Base-by-base conservation (phyloP, 306 rosid genomes). In the Pueraria montana region DNA sequence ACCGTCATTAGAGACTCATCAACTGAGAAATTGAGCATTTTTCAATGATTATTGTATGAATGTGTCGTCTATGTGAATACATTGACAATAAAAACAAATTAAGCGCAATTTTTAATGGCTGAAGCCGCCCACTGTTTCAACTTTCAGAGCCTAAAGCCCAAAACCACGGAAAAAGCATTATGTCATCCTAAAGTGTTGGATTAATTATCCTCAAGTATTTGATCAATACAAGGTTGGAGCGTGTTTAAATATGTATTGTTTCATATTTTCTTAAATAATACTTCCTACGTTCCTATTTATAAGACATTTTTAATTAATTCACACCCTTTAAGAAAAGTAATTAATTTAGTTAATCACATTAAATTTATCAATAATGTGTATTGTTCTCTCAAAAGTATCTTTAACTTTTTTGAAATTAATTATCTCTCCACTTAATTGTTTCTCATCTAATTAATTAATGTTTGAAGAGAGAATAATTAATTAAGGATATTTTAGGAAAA, bases 91-190 rank as follows among this genome's bases (percentile, higher is more conserved):
- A 38, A 74, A 40, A 11, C n/a, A 42, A 61, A 50, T 13, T 55
- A 42, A 73, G 36, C 46, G 55, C 66, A 69, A 8, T 84, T 50
- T 72, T 82, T 52, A 84, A 82, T 72, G 45, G 36, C 11, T 3
- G 18, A 85, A 59, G 67, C 86, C 69, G 88, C 91, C 90, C 91
- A 84, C 78, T 23, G 91, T 84, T 90, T 90, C 71, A 75, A 69
- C n/a, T n/a, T n/a, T n/a, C n/a, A n/a, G n/a, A 40, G 65, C 81
- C 2, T 16, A 82, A 74, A 82, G 61, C 81, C 36, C 72, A 77
- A 87, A 88, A 88, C 90, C 90, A 84, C 87, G 63, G 62, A 21
- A 4, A 34, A 40, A 49, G 64, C 73, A 36, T 59, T 5, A 45
- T 45, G 45, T 71, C 65, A 76, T 53, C 80, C 80, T 55, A 74